Conservation (phyloP, 2,329 filamentous ascomycete genomes). For the Apiospora pterosperma region DNA sequence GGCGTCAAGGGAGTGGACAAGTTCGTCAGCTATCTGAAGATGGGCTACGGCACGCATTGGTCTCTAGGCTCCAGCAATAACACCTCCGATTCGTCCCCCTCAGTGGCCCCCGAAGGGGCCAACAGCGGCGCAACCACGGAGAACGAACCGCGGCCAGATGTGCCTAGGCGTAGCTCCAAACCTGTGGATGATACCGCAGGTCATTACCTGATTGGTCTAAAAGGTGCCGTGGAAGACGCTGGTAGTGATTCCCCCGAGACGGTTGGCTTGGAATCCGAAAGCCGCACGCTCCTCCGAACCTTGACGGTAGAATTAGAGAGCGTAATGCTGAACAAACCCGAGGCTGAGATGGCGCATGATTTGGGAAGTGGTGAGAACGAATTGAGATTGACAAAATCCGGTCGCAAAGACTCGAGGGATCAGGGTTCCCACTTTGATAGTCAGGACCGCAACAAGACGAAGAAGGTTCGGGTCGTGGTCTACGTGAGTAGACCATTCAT, state of each 20-base stretch:
- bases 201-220: conserved; percentile 65
- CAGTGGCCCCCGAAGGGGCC: conserved; percentile 1
- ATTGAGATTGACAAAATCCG: conserved; percentile 13
- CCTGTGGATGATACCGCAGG: conserved; percentile 27
- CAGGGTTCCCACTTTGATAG: conserved; percentile 31
- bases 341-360: conserved; percentile 43
- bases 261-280: conserved; percentile 32
- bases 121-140: conserved; percentile 6
- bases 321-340: conserved; percentile 33
- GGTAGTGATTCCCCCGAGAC: conserved; percentile 28
- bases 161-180: conserved; percentile 6
- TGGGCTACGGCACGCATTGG: conserved; percentile 68
- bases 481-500: conserved; percentile 75
- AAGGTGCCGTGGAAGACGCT: conserved; percentile 57
- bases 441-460: conserved; percentile 51
- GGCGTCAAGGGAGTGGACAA: conserved; percentile 46
- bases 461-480: conserved; percentile 64
- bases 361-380: conserved; percentile 37
- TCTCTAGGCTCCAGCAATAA: conserved; percentile 33
- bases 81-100: neutral
- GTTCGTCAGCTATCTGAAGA: conserved; percentile 62
- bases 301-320: conserved; percentile 62
- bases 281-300: conserved; percentile 61
- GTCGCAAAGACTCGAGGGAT: conserved; percentile 15
- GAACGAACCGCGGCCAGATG: conserved; percentile 2